Evolutionary conservation across 805 yeast genomes (phyloP), one percentile per base, ranked within the genome.

Genomic region (Pichia thaimueangensis): DNA sequence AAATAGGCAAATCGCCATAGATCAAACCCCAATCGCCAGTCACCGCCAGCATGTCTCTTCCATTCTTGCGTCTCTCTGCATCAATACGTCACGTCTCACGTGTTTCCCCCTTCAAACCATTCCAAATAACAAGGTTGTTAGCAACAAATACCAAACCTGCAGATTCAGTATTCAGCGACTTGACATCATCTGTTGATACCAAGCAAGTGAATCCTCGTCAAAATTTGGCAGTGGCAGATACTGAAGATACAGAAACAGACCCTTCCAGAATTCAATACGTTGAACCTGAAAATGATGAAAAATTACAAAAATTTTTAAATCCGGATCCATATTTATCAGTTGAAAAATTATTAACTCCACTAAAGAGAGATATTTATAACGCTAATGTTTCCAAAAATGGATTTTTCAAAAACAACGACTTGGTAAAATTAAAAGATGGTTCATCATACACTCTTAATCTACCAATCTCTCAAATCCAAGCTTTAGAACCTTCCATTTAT

Each of bases 401-500:
- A 37, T 82, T 81, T 55, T 89, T 74, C 71, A 80, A 79, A 53
- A 82, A 80, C 56, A 67, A 74, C 48, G 75, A 78, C 45, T 53
- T 69, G 13, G 68, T 84, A 12, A 64, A 64, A 23, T 61, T 64
- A 29, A 54, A 58, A 30, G 62, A 63, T 37, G 80, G 78, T 27
- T 66, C 68, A 41, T 49, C 57, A 30, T 58, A 53, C 43, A 73
- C 70, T 49, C 65, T 91, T 48, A 64, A 69, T 27, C 70, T 91
- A 40, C 67, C 77, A 4, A 65, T 67, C 30, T 71, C 74, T 42
- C 95, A 88, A 60, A 77, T 86, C 42, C 83, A 82, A 42, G 75
- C 80, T 3, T 70, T 91, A 46, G 96, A 88, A 62, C 97, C 97
- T 20, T 79, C 93, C 11, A 75, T 91, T n/a, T 87, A 79, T 63